A percentile compares a stretch with the other conserved stretches of the same genome.
phyloP scores from a whole-genome alignment of 129 eudicot genomes.

The Glebionis coronaria region DNA sequence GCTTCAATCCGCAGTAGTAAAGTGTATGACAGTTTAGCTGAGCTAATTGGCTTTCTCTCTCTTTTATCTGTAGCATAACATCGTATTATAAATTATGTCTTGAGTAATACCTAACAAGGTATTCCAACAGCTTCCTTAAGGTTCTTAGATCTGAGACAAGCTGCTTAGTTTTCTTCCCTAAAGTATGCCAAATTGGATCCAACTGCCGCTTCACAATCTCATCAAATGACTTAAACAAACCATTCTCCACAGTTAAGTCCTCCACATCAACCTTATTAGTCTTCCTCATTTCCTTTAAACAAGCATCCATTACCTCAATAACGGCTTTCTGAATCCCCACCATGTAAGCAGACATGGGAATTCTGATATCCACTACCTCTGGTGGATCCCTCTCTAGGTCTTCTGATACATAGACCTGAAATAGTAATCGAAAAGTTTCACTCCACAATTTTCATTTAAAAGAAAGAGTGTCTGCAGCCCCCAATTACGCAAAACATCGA shows the following conservation, averaged over 20 bases:
- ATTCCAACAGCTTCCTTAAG: slow-evolving; percentile 81
- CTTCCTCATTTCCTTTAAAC: slow-evolving; percentile 98
- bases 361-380: slow-evolving; percentile 89
- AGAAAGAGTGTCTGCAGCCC: neutral
- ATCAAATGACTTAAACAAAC: slow-evolving; percentile 94
- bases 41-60: slow-evolving; percentile 4
- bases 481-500: no score
- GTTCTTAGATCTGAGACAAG: slow-evolving; percentile 95
- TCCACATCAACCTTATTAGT: slow-evolving; percentile 96
- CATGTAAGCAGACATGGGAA: slow-evolving; percentile 79
- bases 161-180: slow-evolving; percentile 97
- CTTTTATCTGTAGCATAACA: neutral
- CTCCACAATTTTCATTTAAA: neutral
- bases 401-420: slow-evolving; percentile 74
- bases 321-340: slow-evolving; percentile 89
- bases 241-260: slow-evolving; percentile 92
- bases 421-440: slow-evolving; percentile 6
- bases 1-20: neutral
- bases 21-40: neutral
- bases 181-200: slow-evolving; percentile 95
- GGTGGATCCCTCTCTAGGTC: slow-evolving; percentile 92
- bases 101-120: slow-evolving; percentile 70
- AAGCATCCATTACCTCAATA: slow-evolving; percentile 94
- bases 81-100: neutral
- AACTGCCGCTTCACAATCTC: slow-evolving; percentile 88